Conservation (phyloP, 1,284 basidiomycete genomes). For the Dichomitus squalens region DNA sequence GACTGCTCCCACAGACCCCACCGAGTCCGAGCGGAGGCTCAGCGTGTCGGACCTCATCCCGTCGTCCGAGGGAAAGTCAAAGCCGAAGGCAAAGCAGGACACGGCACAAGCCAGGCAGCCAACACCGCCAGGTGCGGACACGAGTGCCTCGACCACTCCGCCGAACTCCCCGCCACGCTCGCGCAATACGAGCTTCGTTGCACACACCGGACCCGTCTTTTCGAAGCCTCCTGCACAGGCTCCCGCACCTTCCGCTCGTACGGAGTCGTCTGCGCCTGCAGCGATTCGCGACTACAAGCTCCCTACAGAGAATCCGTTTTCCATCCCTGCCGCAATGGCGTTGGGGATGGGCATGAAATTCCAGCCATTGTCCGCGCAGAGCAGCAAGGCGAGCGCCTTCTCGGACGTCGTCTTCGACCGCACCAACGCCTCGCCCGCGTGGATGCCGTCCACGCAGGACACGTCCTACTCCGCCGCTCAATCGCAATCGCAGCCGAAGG, state of each 20-base stretch:
- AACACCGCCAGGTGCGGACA: slow-evolving; percentile 22
- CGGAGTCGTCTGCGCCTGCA: not conserved
- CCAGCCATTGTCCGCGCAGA: slow-evolving; percentile 48
- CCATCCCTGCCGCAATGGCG: slow-evolving; percentile 45
- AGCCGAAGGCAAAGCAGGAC: not conserved
- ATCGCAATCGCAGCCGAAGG: slow-evolving; percentile 34
- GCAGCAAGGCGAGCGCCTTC: slow-evolving; percentile 52
- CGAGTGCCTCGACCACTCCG: slow-evolving; percentile 57
- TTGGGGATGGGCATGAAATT: slow-evolving; percentile 43
- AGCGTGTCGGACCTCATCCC: slow-evolving; percentile 56
- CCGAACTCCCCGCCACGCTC: slow-evolving; percentile 49
- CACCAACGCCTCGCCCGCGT: slow-evolving; percentile 43
- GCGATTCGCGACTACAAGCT: slow-evolving; percentile 32
- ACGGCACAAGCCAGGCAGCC: not conserved
- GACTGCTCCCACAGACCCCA: not conserved
- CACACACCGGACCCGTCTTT: slow-evolving; percentile 52
- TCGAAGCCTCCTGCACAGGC: slow-evolving; percentile 46
- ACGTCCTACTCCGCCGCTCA: slow-evolving; percentile 50
- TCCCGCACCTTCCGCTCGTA: not conserved
- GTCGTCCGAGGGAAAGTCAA: slow-evolving; percentile 11
- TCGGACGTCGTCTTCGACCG: slow-evolving; percentile 55
- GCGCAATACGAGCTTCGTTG: slow-evolving; percentile 34
- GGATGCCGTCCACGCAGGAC: slow-evolving; percentile 64
- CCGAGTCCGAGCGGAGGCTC: slow-evolving; percentile 41
- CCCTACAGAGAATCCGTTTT: slow-evolving; percentile 39